Percentiles rank a stretch among this genome's conserved stretches.
These are phyloP conservation scores for Globisporangium spinosum DNA, from an alignment of 352 stramenopile species.

Conservation along the genomic window DNA sequence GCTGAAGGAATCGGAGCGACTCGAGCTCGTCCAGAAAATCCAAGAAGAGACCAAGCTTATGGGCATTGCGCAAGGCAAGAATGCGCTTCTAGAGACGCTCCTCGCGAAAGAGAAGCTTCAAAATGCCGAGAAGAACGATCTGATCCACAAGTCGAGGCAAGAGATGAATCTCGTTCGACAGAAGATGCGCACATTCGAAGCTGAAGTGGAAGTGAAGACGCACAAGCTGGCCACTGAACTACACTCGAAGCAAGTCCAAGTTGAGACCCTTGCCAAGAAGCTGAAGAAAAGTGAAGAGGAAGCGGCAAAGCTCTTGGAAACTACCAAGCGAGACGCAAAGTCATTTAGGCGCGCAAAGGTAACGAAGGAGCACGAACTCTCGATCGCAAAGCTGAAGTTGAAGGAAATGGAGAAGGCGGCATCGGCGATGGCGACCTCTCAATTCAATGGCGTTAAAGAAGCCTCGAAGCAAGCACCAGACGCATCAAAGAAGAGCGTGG, in stretches of 20 bases:
- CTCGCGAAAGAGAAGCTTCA: constrained; percentile 55
- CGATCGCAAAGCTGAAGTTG: constrained; percentile 53
- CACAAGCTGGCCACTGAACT: constrained; percentile 48
- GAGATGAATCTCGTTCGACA: constrained; percentile 53
- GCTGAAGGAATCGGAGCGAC: constrained; percentile 42
- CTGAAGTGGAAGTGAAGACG: constrained; percentile 59
- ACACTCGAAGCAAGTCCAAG: constrained; percentile 55
- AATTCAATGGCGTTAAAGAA: constrained; percentile 27
- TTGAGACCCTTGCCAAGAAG: constrained; percentile 50
- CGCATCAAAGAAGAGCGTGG: constrained; percentile 13
- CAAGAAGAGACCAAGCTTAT: constrained; percentile 64
- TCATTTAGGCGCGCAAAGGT: constrained; percentile 44
- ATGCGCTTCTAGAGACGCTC: constrained; percentile 51
- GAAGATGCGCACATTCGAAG: constrained; percentile 51
- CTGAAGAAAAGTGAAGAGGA: constrained; percentile 56
- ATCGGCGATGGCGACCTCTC: constrained; percentile 5
- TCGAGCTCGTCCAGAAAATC: constrained; percentile 50
- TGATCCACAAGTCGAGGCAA: constrained; percentile 50
- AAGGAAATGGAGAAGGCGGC: constrained; percentile 55
- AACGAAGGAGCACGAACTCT: constrained; percentile 63
- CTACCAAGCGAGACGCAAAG: constrained; percentile 50
- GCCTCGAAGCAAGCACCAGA: constrained; percentile 8
- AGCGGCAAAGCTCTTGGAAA: constrained; percentile 35
- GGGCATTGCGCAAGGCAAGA: constrained; percentile 60
- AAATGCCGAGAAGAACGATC: constrained; percentile 51